phyloP scores from a whole-genome alignment of 2,329 filamentous ascomycete genomes.

The Elsinoe batatas region DNA sequence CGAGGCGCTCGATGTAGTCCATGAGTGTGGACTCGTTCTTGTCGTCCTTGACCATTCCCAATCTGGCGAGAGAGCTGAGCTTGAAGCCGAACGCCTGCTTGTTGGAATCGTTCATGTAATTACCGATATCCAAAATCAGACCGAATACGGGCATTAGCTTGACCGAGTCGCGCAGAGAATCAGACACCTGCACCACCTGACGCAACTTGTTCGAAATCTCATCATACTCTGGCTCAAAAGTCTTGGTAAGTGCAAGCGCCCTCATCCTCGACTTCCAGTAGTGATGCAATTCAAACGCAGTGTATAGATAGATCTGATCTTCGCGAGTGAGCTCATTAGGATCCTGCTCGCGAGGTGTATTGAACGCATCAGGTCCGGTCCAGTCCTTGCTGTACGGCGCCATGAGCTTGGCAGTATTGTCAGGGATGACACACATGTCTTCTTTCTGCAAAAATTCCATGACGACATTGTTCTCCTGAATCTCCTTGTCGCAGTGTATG shows the following conservation, averaged over 20 bases:
- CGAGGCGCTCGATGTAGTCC: conserved; percentile 91
- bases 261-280: conserved; percentile 99
- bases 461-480: conserved; percentile 79
- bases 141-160: conserved; percentile 93
- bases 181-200: conserved; percentile 77
- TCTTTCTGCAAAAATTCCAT: conserved; percentile 96
- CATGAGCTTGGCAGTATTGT: conserved; percentile 84
- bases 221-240: conserved; percentile 80
- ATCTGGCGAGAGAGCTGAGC: conserved; percentile 78
- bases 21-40: conserved; percentile 96
- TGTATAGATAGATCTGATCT: conserved; percentile 90
- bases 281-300: conserved; percentile 86
- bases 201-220: conserved; percentile 78
- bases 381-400: conserved; percentile 94
- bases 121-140: conserved; percentile 93
- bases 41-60: conserved; percentile 98
- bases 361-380: conserved; percentile 76
- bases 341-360: conserved; percentile 72
- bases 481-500: conserved; percentile 84
- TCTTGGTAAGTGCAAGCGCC: conserved; percentile 73
- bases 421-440: conserved; percentile 82
- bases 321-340: conserved; percentile 81
- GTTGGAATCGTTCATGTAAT: conserved; percentile 99
- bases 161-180: conserved; percentile 82
- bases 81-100: conserved; percentile 98